phyloP scores from a whole-genome alignment of 306 rosid genomes.

The Arachis hypogaea region DNA sequence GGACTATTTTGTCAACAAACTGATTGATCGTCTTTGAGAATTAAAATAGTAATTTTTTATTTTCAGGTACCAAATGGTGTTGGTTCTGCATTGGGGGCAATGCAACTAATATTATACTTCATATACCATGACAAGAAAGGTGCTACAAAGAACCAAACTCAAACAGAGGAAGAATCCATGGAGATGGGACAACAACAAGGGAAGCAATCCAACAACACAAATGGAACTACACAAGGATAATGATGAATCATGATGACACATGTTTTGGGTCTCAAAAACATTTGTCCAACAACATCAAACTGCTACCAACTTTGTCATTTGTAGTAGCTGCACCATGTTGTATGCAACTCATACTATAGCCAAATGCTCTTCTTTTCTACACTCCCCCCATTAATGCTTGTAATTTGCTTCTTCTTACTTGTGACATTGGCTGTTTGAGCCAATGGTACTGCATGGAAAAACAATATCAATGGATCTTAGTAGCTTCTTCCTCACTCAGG shows the following conservation, averaged over 20 bases:
- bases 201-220: slow-evolving; percentile 37
- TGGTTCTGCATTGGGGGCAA: slow-evolving; percentile 67
- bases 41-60: too few species aligned
- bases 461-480: slow-evolving; percentile 1
- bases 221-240: slow-evolving; percentile 17
- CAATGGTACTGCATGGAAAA: slow-evolving; percentile 5
- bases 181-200: slow-evolving; percentile 59
- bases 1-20: neutral
- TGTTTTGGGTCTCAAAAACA: neutral
- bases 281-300: neutral
- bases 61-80: slow-evolving; percentile 73
- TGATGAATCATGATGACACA: neutral
- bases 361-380: slow-evolving; percentile 16
- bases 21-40: too few species aligned
- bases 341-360: neutral
- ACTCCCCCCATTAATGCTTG: neutral
- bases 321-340: neutral
- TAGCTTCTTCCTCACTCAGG: neutral
- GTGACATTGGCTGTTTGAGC: neutral
- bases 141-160: slow-evolving; percentile 43
- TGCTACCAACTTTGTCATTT: neutral
- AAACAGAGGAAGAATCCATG: slow-evolving; percentile 44
- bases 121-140: slow-evolving; percentile 59
- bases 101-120: slow-evolving; percentile 74
- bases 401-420: neutral